phyloP scores from a whole-genome alignment of 306 rosid genomes.

The Urtica urens region DNA sequence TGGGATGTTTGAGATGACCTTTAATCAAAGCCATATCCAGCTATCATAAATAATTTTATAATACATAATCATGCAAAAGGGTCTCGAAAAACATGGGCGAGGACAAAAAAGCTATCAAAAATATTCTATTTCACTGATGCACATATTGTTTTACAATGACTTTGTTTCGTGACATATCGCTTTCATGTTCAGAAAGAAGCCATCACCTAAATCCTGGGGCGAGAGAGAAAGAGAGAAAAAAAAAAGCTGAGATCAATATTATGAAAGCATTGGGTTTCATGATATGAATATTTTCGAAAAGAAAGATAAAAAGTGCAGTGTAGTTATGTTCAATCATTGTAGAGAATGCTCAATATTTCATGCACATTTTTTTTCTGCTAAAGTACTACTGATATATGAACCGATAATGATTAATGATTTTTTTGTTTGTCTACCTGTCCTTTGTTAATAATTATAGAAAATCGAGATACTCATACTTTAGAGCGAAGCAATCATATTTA shows the following conservation, averaged over 20 bases:
- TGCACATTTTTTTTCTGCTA: background rate
- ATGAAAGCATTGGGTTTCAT: background rate
- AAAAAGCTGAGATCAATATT: background rate
- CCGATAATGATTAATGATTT: no score
- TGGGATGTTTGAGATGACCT: background rate
- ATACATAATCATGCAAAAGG: conserved; percentile 5
- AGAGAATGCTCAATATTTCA: conserved; percentile 7
- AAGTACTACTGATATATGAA: no score
- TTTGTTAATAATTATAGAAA: no score
- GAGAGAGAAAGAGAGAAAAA: background rate
- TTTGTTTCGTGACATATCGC: conserved; percentile 7
- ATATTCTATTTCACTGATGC: conserved; percentile 1
- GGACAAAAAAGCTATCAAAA: conserved; percentile 1
- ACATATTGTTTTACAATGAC: background rate
- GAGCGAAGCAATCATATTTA: no score
- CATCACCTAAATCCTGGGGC: conserved; percentile 7
- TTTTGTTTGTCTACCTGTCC: no score
- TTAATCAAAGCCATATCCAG: background rate
- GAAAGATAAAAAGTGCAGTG: background rate
- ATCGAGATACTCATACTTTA: no score
- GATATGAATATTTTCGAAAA: background rate
- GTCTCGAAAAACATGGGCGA: conserved; percentile 1
- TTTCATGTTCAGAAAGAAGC: conserved; percentile 3
- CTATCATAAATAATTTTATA: no score
- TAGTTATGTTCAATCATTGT: conserved; percentile 5